These are phyloP conservation scores for Gloeostereum incarnatum DNA, from an alignment of 768 basidiomycete species.

Conservation along the genomic window DNA sequence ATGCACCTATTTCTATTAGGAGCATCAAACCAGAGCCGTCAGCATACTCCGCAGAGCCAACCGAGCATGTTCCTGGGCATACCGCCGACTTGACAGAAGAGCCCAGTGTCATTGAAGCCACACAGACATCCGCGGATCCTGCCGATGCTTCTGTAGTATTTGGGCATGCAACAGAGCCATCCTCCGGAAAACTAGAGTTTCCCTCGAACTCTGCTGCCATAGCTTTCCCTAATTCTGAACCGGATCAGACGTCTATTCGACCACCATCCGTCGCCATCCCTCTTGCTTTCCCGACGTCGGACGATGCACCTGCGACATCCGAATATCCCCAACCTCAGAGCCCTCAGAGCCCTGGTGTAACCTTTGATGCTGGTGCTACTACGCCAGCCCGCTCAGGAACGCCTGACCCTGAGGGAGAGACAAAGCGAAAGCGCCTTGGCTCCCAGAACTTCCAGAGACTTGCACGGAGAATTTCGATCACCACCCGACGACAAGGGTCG, in stretches of 20 bases:
- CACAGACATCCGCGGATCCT: slow-evolving; percentile 1
- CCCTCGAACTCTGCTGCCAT: slow-evolving; percentile 9
- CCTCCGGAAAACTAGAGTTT: too few relatives aligned
- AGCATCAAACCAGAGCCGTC: slow-evolving; percentile 23
- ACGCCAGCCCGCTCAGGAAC: slow-evolving; percentile 63
- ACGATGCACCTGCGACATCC: slow-evolving; percentile 14
- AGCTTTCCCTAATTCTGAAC: slow-evolving; percentile 12
- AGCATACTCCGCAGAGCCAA: slow-evolving; percentile 36
- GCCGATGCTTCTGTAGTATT: too few relatives aligned
- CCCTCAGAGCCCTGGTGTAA: slow-evolving; percentile 37
- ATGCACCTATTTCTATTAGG: slow-evolving; percentile 27
- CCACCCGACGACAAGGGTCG: slow-evolving; percentile 46
- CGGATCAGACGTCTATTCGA: slow-evolving; percentile 22
- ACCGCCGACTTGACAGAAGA: too few relatives aligned
- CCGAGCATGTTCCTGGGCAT: slow-evolving; percentile 12
- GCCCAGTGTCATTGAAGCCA: slow-evolving; percentile 4
- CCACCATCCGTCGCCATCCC: slow-evolving; percentile 10
- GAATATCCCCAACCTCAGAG: too few relatives aligned
- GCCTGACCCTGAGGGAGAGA: slow-evolving; percentile 61
- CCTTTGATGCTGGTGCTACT: slow-evolving; percentile 51
- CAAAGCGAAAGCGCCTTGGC: slow-evolving; percentile 72
- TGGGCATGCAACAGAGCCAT: slow-evolving; percentile 8
- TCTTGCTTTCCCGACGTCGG: slow-evolving; percentile 25
- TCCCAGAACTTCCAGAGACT: slow-evolving; percentile 83
- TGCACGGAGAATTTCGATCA: slow-evolving; percentile 64